Evolutionary conservation across 2,329 filamentous ascomycete genomes (phyloP).

Genomic region (Fusarium metavorans): DNA sequence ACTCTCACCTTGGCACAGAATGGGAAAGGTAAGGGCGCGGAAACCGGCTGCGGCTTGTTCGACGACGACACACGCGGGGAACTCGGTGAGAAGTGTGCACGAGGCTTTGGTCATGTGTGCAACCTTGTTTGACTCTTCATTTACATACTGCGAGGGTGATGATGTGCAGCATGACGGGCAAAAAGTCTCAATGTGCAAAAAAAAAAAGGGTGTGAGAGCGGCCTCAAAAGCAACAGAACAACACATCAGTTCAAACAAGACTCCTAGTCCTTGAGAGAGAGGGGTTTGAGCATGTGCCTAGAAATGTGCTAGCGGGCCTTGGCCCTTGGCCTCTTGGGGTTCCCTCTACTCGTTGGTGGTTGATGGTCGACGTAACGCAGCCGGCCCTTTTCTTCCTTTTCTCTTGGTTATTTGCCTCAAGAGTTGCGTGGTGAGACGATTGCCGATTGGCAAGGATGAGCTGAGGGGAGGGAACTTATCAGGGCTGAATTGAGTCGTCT

Average conservation of each 20-base stretch:
- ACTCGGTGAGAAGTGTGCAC: conserved; percentile 29
- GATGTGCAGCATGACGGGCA: conserved; percentile 7
- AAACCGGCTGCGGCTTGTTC: conserved; percentile 6
- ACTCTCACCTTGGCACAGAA: conserved; percentile 28
- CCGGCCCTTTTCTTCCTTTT: not conserved
- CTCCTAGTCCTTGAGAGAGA: conserved; percentile 2
- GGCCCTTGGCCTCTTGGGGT: conserved; percentile 17
- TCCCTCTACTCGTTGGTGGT: conserved; percentile 2
- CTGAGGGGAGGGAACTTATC: not conserved
- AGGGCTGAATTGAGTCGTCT: conserved; percentile 11
- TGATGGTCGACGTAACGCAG: conserved; percentile 1
- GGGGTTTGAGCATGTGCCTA: conserved; percentile 22
- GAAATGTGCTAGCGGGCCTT: conserved; percentile 14
- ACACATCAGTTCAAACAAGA: conserved; percentile 24
- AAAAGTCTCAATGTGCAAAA: not conserved
- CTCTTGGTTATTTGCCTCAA: not conserved
- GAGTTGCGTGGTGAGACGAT: conserved; percentile 5
- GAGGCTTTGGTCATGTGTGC: conserved; percentile 33
- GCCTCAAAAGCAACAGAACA: conserved; percentile 23
- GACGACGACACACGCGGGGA: conserved; percentile 18
- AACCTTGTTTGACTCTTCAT: not conserved
- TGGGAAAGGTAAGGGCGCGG: conserved; percentile 18
- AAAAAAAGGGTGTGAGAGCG: conserved; percentile 1
- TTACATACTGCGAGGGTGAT: conserved; percentile 9
- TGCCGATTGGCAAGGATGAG: conserved; percentile 15